Evolutionary conservation across 495 filamentous ascomycete species (phyloP).

Genomic region (Neurospora sp.): DNA sequence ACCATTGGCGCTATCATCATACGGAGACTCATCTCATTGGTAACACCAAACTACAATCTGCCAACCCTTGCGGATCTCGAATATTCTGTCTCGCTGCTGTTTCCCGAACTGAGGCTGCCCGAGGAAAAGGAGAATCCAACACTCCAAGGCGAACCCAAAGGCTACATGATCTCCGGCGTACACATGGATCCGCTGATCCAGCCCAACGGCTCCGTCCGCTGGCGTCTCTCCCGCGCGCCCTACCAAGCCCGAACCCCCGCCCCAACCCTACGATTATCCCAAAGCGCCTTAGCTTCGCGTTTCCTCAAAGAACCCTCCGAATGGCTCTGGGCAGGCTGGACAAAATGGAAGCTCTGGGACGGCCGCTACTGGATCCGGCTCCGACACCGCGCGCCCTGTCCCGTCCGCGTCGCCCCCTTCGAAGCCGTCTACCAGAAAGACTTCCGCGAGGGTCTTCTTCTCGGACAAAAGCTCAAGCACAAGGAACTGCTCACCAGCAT

Average conservation of each 20-base stretch:
- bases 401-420: slow-evolving; percentile 42
- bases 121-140: not conserved
- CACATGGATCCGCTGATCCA: slow-evolving; percentile 39
- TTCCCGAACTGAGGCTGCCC: slow-evolving; percentile 17
- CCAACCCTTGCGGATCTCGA: slow-evolving; percentile 19
- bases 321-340: slow-evolving; percentile 16
- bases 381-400: slow-evolving; percentile 24
- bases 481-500: slow-evolving; percentile 15
- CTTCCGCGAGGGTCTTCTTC: slow-evolving; percentile 32
- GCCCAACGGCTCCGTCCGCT: slow-evolving; percentile 11
- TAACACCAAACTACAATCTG: slow-evolving; percentile 24
- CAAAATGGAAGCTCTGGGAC: slow-evolving; percentile 58
- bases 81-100: slow-evolving; percentile 26
- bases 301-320: not conserved
- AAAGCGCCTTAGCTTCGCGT: slow-evolving; percentile 3
- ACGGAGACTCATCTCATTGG: slow-evolving; percentile 27
- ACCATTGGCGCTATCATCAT: slow-evolving; percentile 30
- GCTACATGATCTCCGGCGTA: slow-evolving; percentile 46
- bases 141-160: slow-evolving; percentile 19
- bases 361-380: slow-evolving; percentile 74
- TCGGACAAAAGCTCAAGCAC: slow-evolving; percentile 9
- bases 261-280: slow-evolving; percentile 11
- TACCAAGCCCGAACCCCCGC: slow-evolving; percentile 16
- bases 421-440: slow-evolving; percentile 34
- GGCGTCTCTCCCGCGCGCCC: slow-evolving; percentile 34